phyloP scores from a whole-genome alignment of 192 early-diverging fungal species.

The Umbelopsis vinacea region DNA sequence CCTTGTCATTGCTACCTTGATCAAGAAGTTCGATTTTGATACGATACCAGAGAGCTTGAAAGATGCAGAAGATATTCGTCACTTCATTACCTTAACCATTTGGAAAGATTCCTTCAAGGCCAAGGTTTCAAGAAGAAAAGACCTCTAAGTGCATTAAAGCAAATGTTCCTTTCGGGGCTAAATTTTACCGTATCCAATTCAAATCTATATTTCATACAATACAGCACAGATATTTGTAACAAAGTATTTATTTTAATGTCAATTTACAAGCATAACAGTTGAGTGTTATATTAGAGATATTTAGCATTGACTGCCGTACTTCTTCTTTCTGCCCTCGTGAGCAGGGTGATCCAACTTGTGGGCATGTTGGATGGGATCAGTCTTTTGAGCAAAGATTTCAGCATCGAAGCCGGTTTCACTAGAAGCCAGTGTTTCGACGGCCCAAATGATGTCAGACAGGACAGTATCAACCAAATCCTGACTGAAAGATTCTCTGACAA shows the following conservation, averaged over 20 bases:
- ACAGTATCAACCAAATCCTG: slow-evolving; percentile 56
- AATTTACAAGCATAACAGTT: too few species aligned
- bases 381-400: slow-evolving; percentile 13
- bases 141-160: neutral
- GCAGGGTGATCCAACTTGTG: slow-evolving; percentile 19
- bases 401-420: slow-evolving; percentile 30
- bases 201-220: too few species aligned
- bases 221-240: too few species aligned
- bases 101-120: slow-evolving; percentile 18
- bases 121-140: slow-evolving; percentile 14
- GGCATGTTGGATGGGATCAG: slow-evolving; percentile 25
- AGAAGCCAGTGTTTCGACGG: slow-evolving; percentile 3
- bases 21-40: slow-evolving; percentile 49
- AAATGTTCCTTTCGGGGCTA: too few species aligned
- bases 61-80: slow-evolving; percentile 13
- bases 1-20: slow-evolving; percentile 42
- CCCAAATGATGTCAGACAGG: slow-evolving; percentile 50
- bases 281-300: neutral
- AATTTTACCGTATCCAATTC: too few species aligned
- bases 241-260: too few species aligned
- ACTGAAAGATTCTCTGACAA: slow-evolving; percentile 55
- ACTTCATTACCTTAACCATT: slow-evolving; percentile 19
- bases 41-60: slow-evolving; percentile 30
- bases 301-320: neutral
- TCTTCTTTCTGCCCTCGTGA: neutral